Conservation (phyloP, 1,284 basidiomycete genomes). For the Hemileia vastatrix region DNA sequence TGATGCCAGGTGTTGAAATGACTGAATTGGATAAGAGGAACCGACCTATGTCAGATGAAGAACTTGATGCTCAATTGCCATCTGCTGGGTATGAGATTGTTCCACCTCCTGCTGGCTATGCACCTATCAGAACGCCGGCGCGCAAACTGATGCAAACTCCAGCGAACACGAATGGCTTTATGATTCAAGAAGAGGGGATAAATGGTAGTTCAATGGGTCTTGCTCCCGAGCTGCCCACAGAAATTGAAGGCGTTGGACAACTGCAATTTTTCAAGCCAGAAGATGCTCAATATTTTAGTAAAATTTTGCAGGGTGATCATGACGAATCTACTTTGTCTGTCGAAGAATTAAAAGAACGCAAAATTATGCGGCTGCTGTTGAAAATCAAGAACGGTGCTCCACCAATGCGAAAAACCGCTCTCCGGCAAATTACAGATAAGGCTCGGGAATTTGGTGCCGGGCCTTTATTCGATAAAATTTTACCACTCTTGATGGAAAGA, state of each 20-base stretch:
- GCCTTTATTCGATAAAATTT: conserved; percentile 98
- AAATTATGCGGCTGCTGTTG: conserved; percentile 97
- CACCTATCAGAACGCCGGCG: conserved; percentile 62
- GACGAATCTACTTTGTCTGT: conserved; percentile 69
- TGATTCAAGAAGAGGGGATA: conserved; percentile 87
- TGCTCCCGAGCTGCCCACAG: conserved; percentile 82
- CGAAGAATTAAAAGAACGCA: conserved; percentile 99
- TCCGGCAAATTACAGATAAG: conserved; percentile 98
- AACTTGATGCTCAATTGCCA: conserved; percentile 83
- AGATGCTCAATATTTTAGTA: conserved; percentile 94
- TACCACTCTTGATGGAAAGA: conserved; percentile 96
- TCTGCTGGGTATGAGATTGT: conserved; percentile 80
- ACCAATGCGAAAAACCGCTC: conserved; percentile 91
- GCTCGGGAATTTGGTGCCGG: conserved; percentile 97
- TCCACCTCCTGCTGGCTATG: conserved; percentile 86
- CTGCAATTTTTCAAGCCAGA: conserved; percentile 97
- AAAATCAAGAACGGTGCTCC: conserved; percentile 99
- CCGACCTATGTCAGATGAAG: conserved; percentile 86
- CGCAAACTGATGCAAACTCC: conserved; percentile 61
- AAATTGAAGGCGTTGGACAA: conserved; percentile 94
- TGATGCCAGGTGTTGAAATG: conserved; percentile 33
- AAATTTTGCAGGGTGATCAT: conserved; percentile 89
- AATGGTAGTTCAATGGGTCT: conserved; percentile 71
- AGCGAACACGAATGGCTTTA: conserved; percentile 70
- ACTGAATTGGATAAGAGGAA: conserved; percentile 68